Percentiles rank a stretch among this genome's conserved stretches.
Evolutionary conservation across 1,284 basidiomycete species (phyloP).

Genomic region (Exobasidium cylindrosporum): DNA sequence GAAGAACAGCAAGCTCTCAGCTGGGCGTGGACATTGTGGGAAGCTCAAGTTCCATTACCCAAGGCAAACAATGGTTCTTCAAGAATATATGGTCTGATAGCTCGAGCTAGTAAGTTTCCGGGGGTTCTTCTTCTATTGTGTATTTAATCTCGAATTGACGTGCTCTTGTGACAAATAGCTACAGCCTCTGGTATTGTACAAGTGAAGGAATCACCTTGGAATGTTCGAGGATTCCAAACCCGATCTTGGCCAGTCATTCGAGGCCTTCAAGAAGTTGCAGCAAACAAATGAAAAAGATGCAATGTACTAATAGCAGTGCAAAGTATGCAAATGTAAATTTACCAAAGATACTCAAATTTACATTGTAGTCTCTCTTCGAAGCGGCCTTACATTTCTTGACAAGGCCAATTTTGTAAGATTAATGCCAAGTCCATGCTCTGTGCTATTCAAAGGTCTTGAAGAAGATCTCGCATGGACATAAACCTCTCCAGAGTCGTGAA

Average conservation of each 20-base stretch:
- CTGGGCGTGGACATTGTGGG: slow-evolving; percentile 40
- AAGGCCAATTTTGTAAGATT: neutral
- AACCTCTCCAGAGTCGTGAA: too few species aligned
- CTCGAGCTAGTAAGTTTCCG: slow-evolving; percentile 24
- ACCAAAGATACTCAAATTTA: too few species aligned
- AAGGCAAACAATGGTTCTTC: neutral
- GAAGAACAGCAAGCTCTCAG: neutral
- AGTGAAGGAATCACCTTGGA: slow-evolving; percentile 28
- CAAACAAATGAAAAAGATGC: slow-evolving; percentile 3
- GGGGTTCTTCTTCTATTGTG: neutral
- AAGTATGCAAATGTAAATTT: too few species aligned
- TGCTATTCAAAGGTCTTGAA: too few species aligned
- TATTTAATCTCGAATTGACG: too few species aligned
- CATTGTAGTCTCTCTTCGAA: too few species aligned
- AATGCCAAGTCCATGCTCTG: too few species aligned
- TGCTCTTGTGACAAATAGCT: slow-evolving; percentile 9
- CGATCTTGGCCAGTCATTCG: slow-evolving; percentile 35
- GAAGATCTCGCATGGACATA: too few species aligned
- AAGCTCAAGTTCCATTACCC: slow-evolving; percentile 13
- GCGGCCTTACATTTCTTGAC: too few species aligned
- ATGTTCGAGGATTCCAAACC: slow-evolving; percentile 35
- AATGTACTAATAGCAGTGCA: neutral
- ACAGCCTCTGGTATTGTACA: slow-evolving; percentile 31
- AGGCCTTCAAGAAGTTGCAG: too few species aligned
- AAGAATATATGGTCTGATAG: slow-evolving; percentile 19